phyloP scores from a whole-genome alignment of 2,329 filamentous ascomycete species.

The Orbilia javanica region DNA sequence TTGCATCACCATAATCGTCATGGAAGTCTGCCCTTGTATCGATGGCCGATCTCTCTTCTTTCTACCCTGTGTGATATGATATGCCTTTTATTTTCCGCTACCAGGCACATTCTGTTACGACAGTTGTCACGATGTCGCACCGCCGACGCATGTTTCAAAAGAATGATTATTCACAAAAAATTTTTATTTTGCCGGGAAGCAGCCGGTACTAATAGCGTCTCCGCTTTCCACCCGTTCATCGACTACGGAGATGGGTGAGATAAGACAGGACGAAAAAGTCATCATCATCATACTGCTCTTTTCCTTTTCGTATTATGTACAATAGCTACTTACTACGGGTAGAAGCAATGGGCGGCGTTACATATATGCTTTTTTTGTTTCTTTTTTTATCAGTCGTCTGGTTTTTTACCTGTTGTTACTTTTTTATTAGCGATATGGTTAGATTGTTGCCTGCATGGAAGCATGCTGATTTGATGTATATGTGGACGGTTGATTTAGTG shows the following conservation, averaged over 20 bases:
- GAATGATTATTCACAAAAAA: not conserved
- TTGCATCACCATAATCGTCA: not conserved
- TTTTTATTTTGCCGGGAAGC: not conserved
- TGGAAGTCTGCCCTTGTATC: not conserved
- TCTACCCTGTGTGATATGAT: not conserved
- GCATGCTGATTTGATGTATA: not conserved
- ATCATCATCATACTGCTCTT: not conserved
- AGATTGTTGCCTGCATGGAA: conserved; percentile 2
- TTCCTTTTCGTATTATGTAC: conserved; percentile 25
- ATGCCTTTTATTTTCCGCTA: not conserved
- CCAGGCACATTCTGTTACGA: too few relatives aligned
- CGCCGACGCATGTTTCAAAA: not conserved
- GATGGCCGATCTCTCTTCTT: not conserved
- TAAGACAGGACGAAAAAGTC: conserved; percentile 26
- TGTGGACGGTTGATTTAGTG: not conserved
- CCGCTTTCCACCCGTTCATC: not conserved
- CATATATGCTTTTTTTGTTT: conserved; percentile 16
- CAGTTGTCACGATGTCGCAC: not conserved
- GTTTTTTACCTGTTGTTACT: conserved; percentile 5
- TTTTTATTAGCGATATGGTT: conserved; percentile 19
- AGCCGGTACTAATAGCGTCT: not conserved
- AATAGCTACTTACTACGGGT: conserved; percentile 11
- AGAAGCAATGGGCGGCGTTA: conserved; percentile 56
- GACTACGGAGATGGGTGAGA: not conserved
- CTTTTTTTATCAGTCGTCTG: not conserved